Percentiles rank a stretch among this genome's conserved stretches.
Evolutionary conservation across 2,329 filamentous ascomycete species (phyloP).

Genomic region (Clarireedia homoeocarpa): DNA sequence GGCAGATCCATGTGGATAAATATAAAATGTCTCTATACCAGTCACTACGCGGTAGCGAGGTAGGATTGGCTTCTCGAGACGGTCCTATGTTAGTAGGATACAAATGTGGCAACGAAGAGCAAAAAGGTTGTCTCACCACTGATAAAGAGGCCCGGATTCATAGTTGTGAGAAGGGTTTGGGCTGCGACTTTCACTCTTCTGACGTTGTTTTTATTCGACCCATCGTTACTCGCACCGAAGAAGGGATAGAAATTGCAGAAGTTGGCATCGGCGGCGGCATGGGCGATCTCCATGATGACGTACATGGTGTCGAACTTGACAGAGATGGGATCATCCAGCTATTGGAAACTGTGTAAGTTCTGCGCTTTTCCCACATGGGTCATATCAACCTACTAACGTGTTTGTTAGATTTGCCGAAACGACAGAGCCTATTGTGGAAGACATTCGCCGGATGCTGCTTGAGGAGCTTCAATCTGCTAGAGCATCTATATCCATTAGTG

Average conservation of each 20-base stretch:
- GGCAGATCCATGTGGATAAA: constrained; percentile 68
- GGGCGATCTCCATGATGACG: constrained; percentile 52
- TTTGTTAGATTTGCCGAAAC: constrained; percentile 18
- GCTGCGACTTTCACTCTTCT: constrained; percentile 42
- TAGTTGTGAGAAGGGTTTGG: constrained; percentile 71
- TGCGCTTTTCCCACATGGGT: not conserved
- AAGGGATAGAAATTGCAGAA: constrained; percentile 61
- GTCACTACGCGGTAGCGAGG: constrained; percentile 42
- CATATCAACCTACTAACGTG: not conserved
- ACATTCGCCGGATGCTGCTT: constrained; percentile 21
- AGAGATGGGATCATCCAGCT: not conserved
- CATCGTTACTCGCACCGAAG: constrained; percentile 56
- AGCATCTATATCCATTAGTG: constrained; percentile 19
- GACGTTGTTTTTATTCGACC: constrained; percentile 70
- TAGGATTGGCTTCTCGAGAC: constrained; percentile 41
- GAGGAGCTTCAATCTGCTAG: constrained; percentile 17
- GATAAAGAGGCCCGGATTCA: constrained; percentile 61
- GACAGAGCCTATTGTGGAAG: constrained; percentile 30
- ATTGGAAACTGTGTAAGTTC: not conserved
- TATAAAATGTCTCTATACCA: constrained; percentile 72
- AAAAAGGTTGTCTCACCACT: constrained; percentile 64
- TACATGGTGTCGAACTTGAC: not conserved
- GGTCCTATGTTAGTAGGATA: constrained; percentile 66
- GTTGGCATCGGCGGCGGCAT: constrained; percentile 71
- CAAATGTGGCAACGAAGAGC: constrained; percentile 61